Evolutionary conservation across 768 basidiomycete species (phyloP).

Genomic region (Hemileccinum rubropunctum): DNA sequence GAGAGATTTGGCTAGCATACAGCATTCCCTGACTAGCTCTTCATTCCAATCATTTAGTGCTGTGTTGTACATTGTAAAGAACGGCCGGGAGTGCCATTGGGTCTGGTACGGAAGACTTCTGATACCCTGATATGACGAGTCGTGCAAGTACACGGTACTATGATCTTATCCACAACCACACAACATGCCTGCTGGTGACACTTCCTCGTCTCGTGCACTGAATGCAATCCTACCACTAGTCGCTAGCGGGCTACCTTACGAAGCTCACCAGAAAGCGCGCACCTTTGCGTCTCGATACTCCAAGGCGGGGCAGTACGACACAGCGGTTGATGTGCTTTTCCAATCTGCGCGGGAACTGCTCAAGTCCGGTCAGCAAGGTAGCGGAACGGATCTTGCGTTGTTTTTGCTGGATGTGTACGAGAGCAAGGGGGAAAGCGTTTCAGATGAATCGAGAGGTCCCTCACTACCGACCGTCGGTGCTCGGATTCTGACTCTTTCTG

Average conservation of each 20-base stretch:
- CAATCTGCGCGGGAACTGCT: constrained; percentile 84
- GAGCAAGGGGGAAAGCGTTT: constrained; percentile 63
- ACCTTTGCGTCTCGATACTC: constrained; percentile 89
- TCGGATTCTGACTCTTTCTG: constrained; percentile 1
- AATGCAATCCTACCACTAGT: constrained; percentile 77
- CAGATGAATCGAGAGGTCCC: constrained; percentile 81
- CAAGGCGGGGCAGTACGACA: constrained; percentile 77
- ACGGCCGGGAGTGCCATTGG: constrained; percentile 8
- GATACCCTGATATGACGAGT: constrained; percentile 16
- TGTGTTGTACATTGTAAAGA: constrained; percentile 1
- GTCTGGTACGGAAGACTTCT: constrained; percentile 15
- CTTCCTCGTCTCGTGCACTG: constrained; percentile 62
- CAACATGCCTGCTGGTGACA: constrained; percentile 24
- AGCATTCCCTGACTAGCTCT: constrained; percentile 57
- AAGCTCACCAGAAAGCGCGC: constrained; percentile 95
- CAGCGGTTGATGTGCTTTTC: constrained; percentile 91
- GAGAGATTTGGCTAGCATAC: constrained; percentile 78
- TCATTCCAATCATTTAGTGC: background rate
- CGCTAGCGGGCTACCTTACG: constrained; percentile 69
- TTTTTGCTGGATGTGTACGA: constrained; percentile 87
- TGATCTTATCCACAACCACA: constrained; percentile 8
- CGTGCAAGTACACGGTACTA: background rate
- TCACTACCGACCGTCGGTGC: constrained; percentile 7
- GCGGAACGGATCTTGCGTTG: constrained; percentile 80
- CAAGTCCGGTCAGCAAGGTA: constrained; percentile 85